Percentiles rank a stretch among this genome's conserved stretches.
phyloP scores from a whole-genome alignment of 495 filamentous ascomycete genomes.

The Penicillium nucicola region DNA sequence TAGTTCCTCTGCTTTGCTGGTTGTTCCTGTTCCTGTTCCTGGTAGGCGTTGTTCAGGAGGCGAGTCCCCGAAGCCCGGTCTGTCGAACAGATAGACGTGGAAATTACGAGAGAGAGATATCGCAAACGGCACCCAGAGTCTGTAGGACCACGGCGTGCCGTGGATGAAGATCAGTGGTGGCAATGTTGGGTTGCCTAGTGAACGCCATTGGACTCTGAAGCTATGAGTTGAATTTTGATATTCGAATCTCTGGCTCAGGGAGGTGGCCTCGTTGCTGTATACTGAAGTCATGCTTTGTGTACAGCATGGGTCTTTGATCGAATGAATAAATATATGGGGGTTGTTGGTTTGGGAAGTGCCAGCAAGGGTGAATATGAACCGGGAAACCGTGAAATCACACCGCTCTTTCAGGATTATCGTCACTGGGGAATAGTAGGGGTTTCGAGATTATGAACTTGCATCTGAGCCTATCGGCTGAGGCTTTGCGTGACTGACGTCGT shows the following conservation, averaged over 20 bases:
- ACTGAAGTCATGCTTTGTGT: too few species aligned
- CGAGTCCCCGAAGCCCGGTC: conserved; percentile 31
- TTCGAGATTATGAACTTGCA: too few species aligned
- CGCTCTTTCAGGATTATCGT: too few species aligned
- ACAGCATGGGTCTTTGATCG: too few species aligned
- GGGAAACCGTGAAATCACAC: too few species aligned
- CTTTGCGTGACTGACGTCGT: too few species aligned
- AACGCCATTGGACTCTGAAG: conserved; percentile 25
- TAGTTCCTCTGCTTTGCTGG: conserved; percentile 4
- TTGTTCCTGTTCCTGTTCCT: conserved; percentile 1
- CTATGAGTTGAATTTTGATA: conserved; percentile 15
- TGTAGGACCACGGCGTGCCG: conserved; percentile 37
- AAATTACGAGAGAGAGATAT: conserved; percentile 20
- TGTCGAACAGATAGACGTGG: conserved; percentile 38
- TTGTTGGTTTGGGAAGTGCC: too few species aligned
- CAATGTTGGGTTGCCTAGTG: conserved; percentile 11
- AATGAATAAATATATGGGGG: too few species aligned
- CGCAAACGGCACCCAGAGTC: conserved; percentile 28
- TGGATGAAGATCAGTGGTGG: conserved; percentile 33
- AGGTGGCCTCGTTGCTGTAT: too few species aligned
- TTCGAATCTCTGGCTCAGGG: conserved; percentile 23
- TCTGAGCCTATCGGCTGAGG: too few species aligned
- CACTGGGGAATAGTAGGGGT: too few species aligned
- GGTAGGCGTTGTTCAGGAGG: conserved; percentile 13
- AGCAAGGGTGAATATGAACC: too few species aligned